Evolutionary conservation across 768 basidiomycete species (phyloP).

Genomic region (Mycena kentingensis): DNA sequence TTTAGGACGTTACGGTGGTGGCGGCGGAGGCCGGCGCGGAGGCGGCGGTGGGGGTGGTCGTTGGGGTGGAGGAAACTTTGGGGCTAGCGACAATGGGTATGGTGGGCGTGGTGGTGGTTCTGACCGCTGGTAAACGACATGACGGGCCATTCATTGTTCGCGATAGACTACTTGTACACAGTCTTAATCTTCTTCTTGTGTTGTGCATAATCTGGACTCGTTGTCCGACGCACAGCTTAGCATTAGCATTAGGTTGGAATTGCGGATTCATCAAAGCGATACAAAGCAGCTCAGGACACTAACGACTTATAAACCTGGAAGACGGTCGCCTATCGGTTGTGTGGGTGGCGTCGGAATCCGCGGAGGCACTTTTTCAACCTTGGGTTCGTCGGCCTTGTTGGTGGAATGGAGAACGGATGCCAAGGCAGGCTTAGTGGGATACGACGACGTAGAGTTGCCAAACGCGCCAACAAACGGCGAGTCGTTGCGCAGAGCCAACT

Average conservation of each 20-base stretch:
- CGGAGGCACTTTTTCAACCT: constrained; percentile 8
- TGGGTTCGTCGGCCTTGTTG: constrained; percentile 11
- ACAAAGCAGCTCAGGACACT: too few relatives aligned
- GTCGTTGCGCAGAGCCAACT: constrained; percentile 16
- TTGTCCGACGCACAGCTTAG: too few relatives aligned
- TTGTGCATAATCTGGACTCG: too few relatives aligned
- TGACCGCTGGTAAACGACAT: background rate
- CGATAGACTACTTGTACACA: too few relatives aligned
- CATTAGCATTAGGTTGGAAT: too few relatives aligned
- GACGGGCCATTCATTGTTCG: too few relatives aligned
- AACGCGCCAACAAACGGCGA: constrained; percentile 24
- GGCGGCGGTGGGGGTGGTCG: constrained; percentile 49
- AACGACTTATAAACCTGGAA: too few relatives aligned
- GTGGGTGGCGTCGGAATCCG: too few relatives aligned
- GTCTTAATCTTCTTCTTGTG: too few relatives aligned
- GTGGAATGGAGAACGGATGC: constrained; percentile 5
- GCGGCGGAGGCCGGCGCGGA: constrained; percentile 45
- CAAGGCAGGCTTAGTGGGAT: constrained; percentile 10
- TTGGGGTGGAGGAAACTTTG: constrained; percentile 44
- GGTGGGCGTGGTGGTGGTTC: constrained; percentile 22
- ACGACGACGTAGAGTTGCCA: constrained; percentile 17
- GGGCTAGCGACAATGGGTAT: constrained; percentile 47
- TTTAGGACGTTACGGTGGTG: constrained; percentile 55
- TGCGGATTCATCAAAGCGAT: too few relatives aligned
- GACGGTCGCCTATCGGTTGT: too few relatives aligned